phyloP scores from a whole-genome alignment of 1,284 basidiomycete genomes.

The Ustilago xerochloae region DNA sequence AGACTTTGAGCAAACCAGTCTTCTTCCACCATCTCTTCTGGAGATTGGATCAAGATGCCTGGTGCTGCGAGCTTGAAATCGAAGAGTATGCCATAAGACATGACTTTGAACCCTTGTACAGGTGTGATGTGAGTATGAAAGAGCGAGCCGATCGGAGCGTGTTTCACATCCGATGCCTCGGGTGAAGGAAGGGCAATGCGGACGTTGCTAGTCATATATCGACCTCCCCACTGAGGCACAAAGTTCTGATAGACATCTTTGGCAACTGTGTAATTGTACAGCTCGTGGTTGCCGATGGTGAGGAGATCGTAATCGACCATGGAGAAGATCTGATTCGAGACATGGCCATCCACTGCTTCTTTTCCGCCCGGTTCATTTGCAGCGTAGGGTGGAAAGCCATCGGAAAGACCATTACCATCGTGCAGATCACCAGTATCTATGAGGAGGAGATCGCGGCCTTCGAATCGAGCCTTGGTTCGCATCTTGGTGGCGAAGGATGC shows the following conservation, averaged over 20 bases:
- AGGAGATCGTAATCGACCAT: constrained; percentile 84
- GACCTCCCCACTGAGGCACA: constrained; percentile 72
- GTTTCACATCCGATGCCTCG: constrained; percentile 22
- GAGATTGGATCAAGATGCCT: constrained; percentile 56
- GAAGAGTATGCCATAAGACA: constrained; percentile 63
- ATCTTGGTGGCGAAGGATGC: constrained; percentile 65
- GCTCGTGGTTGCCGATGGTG: constrained; percentile 88
- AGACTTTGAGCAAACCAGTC: constrained; percentile 62
- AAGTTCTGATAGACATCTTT: constrained; percentile 84
- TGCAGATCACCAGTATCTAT: constrained; percentile 65
- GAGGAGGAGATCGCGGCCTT: constrained; percentile 64
- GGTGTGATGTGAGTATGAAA: constrained; percentile 56
- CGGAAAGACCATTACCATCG: constrained; percentile 65
- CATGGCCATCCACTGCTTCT: constrained; percentile 58
- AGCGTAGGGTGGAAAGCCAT: constrained; percentile 55
- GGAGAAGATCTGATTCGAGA: constrained; percentile 71
- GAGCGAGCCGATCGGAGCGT: constrained; percentile 56
- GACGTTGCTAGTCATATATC: constrained; percentile 60
- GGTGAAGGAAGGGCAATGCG: constrained; percentile 53
- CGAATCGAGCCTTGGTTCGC: constrained; percentile 49
- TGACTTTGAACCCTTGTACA: constrained; percentile 53
- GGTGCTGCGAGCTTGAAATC: constrained; percentile 59
- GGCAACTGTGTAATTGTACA: constrained; percentile 82
- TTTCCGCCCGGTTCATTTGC: constrained; percentile 44
- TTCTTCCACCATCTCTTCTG: constrained; percentile 61